These are phyloP conservation scores for Penicilliopsis zonata DNA, from an alignment of 495 filamentous ascomycete genomes.

Conservation along the genomic window DNA sequence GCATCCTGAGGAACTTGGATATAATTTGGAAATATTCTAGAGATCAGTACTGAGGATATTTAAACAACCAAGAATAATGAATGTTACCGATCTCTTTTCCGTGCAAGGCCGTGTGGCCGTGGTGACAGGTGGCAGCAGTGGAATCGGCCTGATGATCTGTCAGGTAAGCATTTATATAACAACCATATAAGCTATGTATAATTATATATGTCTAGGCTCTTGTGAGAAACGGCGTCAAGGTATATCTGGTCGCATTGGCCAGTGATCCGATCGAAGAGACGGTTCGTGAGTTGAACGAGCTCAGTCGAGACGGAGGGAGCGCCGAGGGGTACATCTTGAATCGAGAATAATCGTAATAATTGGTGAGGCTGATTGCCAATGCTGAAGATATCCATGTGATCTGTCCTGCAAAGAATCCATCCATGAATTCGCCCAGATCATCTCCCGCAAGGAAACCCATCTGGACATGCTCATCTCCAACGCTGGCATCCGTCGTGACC, in stretches of 20 bases:
- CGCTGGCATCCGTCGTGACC: conserved; percentile 31
- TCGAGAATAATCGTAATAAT: neutral
- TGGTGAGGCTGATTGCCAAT: neutral
- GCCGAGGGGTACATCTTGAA: conserved; percentile 17
- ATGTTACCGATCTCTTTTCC: conserved; percentile 4
- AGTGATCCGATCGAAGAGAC: conserved; percentile 21
- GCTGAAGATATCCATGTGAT: conserved; percentile 21
- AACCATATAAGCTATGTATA: neutral
- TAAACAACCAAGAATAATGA: conserved; percentile 5
- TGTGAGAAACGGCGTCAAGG: conserved; percentile 29
- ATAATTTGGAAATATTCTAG: neutral
- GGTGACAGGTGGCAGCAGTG: conserved; percentile 32
- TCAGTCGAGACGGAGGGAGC: conserved; percentile 18
- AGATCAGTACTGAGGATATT: neutral
- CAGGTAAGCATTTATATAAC: conserved; percentile 10
- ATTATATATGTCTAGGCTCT: conserved; percentile 15
- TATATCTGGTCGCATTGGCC: conserved; percentile 24
- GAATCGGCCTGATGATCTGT: conserved; percentile 32
- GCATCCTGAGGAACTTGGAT: neutral
- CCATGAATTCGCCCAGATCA: conserved; percentile 7
- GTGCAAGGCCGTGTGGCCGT: conserved; percentile 28
- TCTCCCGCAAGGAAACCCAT: conserved; percentile 12
- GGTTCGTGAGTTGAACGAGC: conserved; percentile 17
- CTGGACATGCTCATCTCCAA: conserved; percentile 34
- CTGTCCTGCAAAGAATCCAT: conserved; percentile 26